Evolutionary conservation across 371 early-diverging fungal species (phyloP).

Genomic region (Parasitella parasitica): DNA sequence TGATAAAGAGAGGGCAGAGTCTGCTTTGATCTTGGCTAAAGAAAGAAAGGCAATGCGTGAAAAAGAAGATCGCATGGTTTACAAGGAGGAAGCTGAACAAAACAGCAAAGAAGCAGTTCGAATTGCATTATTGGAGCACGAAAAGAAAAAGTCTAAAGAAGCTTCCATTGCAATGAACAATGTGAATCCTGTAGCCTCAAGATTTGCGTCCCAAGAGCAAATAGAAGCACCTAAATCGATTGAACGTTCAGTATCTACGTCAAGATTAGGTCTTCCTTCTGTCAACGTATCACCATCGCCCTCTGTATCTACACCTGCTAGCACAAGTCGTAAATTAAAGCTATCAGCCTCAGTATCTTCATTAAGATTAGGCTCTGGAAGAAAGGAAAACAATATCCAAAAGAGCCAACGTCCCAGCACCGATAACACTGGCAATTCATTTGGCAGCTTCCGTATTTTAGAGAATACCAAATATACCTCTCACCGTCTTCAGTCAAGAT

Average conservation of each 20-base stretch:
- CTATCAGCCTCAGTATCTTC: conserved; percentile 27
- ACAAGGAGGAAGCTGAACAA: conserved; percentile 17
- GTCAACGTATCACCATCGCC: conserved; percentile 24
- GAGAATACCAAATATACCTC: conserved; percentile 23
- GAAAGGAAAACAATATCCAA: conserved; percentile 8
- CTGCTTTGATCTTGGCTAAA: conserved; percentile 1
- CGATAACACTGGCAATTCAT: neutral
- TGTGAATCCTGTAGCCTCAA: neutral
- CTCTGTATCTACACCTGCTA: conserved; percentile 29
- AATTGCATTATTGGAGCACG: conserved; percentile 12
- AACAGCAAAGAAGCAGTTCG: conserved; percentile 10
- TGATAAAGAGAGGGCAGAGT: conserved; percentile 15
- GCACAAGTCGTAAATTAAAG: conserved; percentile 8
- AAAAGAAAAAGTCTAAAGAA: neutral
- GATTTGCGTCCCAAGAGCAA: neutral
- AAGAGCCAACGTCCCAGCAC: conserved; percentile 3
- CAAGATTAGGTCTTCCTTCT: conserved; percentile 26
- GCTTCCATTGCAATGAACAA: neutral
- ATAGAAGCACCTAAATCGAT: neutral
- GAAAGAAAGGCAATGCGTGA: conserved; percentile 23
- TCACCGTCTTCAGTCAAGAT: neutral
- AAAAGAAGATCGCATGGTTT: conserved; percentile 18
- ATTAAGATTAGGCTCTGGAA: conserved; percentile 9
- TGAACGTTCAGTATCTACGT: conserved; percentile 31
- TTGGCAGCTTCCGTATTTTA: conserved; percentile 25